Conservation (phyloP, 176 grass and related monocot genomes). For the Stipa capillata region DNA sequence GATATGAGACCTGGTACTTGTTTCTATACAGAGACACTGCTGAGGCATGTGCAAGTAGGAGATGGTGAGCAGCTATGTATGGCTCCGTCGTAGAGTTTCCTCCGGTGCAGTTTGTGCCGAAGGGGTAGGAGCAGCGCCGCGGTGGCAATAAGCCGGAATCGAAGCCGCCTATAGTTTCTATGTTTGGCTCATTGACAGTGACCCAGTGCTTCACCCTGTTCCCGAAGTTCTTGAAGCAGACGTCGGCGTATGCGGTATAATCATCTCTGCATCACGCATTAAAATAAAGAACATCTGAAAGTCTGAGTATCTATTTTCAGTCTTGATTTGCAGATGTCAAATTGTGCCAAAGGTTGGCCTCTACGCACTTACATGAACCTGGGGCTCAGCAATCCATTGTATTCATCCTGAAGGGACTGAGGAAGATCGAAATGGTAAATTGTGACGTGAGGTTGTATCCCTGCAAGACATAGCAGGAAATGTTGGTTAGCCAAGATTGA, state of each 20-base stretch:
- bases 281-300: not conserved
- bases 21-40: slow-evolving; percentile 45
- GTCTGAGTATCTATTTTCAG: not conserved
- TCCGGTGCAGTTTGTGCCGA: slow-evolving; percentile 36
- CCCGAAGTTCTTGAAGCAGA: slow-evolving; percentile 64
- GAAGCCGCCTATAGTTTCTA: slow-evolving; percentile 45
- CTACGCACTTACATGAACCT: slow-evolving; percentile 41
- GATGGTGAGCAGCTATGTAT: slow-evolving; percentile 34
- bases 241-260: slow-evolving; percentile 48
- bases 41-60: slow-evolving; percentile 42
- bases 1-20: slow-evolving; percentile 30
- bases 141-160: slow-evolving; percentile 30
- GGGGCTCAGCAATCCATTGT: slow-evolving; percentile 48
- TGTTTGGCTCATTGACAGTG: slow-evolving; percentile 66
- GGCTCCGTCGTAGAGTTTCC: slow-evolving; percentile 68
- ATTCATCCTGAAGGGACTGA: slow-evolving; percentile 57
- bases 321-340: not conserved
- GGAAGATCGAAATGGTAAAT: slow-evolving; percentile 77
- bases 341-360: not conserved
- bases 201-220: slow-evolving; percentile 76
- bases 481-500: not conserved
- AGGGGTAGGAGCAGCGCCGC: slow-evolving; percentile 56
- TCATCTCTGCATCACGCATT: slow-evolving; percentile 49
- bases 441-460: slow-evolving; percentile 67
- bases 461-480: slow-evolving; percentile 20